Evolutionary conservation across 2,329 filamentous ascomycete genomes (phyloP).

Genomic region (Epichloe hybrida): DNA sequence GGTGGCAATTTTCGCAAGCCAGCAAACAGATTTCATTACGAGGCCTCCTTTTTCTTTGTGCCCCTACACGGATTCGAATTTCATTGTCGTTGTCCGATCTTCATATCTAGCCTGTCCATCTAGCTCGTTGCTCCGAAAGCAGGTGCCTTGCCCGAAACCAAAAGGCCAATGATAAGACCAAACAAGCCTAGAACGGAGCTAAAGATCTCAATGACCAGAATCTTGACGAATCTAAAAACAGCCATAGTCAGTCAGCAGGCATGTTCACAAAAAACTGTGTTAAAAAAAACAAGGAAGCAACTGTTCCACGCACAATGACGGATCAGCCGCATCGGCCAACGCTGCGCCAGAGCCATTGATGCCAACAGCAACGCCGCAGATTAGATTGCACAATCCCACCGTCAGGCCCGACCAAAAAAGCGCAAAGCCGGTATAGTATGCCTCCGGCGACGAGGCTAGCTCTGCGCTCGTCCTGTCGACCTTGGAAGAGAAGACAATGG

Average conservation of each 20-base stretch:
- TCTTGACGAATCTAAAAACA: constrained; percentile 75
- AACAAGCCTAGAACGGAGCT: constrained; percentile 94
- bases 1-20: not conserved
- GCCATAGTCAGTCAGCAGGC: constrained; percentile 11
- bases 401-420: constrained; percentile 94
- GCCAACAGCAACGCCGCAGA: constrained; percentile 91
- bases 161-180: constrained; percentile 83
- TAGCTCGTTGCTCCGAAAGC: constrained; percentile 9
- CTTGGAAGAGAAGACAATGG: constrained; percentile 93
- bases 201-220: constrained; percentile 98
- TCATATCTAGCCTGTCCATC: not conserved
- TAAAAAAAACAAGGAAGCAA: too few species aligned
- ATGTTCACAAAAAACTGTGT: not conserved
- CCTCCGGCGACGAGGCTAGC: constrained; percentile 56
- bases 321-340: constrained; percentile 86
- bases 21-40: not conserved
- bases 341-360: constrained; percentile 98
- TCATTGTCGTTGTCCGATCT: not conserved
- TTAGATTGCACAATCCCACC: constrained; percentile 87
- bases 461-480: constrained; percentile 52
- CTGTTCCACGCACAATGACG: constrained; percentile 55
- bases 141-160: constrained; percentile 70
- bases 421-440: constrained; percentile 90
- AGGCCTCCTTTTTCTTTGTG: too few species aligned
- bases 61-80: not conserved